Percentiles rank a stretch among this genome's conserved stretches.
These are phyloP conservation scores for Sanghuangporus baumii DNA, from an alignment of 1,284 basidiomycete species.

Conservation along the genomic window DNA sequence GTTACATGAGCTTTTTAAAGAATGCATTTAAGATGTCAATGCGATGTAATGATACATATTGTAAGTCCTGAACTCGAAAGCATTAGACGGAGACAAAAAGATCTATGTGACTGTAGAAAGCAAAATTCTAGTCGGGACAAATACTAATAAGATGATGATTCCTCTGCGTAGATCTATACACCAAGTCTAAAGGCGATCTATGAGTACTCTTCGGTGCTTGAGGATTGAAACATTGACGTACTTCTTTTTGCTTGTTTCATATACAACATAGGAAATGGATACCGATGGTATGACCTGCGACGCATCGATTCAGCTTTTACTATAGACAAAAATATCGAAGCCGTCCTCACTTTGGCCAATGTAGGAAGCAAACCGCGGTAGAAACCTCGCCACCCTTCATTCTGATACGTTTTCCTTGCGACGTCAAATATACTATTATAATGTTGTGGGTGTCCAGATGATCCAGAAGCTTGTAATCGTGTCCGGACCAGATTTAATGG, in stretches of 20 bases:
- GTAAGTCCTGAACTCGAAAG: conserved; percentile 8
- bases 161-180: conserved; percentile 10
- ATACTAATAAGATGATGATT: not conserved
- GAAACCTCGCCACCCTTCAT: conserved; percentile 91
- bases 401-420: conserved; percentile 69
- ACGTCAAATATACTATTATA: conserved; percentile 92
- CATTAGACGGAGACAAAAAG: not conserved
- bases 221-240: conserved; percentile 30
- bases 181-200: conserved; percentile 8
- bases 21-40: not conserved
- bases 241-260: conserved; percentile 77
- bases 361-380: conserved; percentile 92
- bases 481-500: conserved; percentile 93
- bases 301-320: conserved; percentile 18
- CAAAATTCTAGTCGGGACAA: not conserved
- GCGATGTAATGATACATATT: conserved; percentile 12
- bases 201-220: not conserved
- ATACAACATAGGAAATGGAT: conserved; percentile 91
- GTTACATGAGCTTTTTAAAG: not conserved
- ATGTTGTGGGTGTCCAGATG: conserved; percentile 82
- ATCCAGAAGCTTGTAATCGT: conserved; percentile 92
- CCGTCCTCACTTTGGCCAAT: conserved; percentile 70
- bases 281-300: conserved; percentile 85
- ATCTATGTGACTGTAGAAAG: not conserved
- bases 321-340: not conserved